Percentiles rank a stretch among this genome's conserved stretches.
phyloP scores from a whole-genome alignment of 2,329 filamentous ascomycete genomes.

The Chrysosporium keratinophilum region DNA sequence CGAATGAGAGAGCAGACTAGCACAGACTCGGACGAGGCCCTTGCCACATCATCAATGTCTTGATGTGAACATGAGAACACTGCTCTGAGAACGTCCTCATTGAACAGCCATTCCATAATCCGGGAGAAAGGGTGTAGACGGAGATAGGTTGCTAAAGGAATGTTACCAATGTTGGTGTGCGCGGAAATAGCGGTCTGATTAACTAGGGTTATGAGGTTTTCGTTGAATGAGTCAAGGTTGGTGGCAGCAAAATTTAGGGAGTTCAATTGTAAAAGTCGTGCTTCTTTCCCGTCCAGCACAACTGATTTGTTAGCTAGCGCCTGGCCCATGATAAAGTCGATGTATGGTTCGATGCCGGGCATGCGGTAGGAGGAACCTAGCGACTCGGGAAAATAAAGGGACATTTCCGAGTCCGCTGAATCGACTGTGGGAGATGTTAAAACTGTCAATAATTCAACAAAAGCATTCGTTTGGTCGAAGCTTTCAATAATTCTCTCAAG shows the following conservation, averaged over 20 bases:
- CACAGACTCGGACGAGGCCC: constrained; percentile 65
- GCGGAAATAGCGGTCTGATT: constrained; percentile 67
- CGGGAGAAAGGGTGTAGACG: constrained; percentile 84
- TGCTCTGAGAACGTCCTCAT: constrained; percentile 71
- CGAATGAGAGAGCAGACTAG: constrained; percentile 67
- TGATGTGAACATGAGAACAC: constrained; percentile 73
- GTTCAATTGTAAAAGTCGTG: constrained; percentile 61
- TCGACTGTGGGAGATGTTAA: constrained; percentile 52
- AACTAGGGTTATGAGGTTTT: constrained; percentile 76
- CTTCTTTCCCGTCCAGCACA: constrained; percentile 59
- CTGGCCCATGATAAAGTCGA: constrained; percentile 79
- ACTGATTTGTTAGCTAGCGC: constrained; percentile 59
- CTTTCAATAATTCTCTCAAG: constrained; percentile 64
- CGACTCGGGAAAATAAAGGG: constrained; percentile 74
- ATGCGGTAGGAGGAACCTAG: constrained; percentile 67
- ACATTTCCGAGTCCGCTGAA: constrained; percentile 52
- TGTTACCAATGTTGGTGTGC: constrained; percentile 51
- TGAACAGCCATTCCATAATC: constrained; percentile 97
- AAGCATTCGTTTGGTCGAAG: constrained; percentile 77
- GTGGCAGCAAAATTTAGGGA: constrained; percentile 75
- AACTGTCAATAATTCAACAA: constrained; percentile 64
- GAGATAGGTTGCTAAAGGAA: constrained; percentile 66
- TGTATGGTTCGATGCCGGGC: constrained; percentile 80
- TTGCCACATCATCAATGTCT: constrained; percentile 60
- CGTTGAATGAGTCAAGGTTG: constrained; percentile 81